Evolutionary conservation across 2,329 filamentous ascomycete species (phyloP).

Genomic region (Penicillium sp.): DNA sequence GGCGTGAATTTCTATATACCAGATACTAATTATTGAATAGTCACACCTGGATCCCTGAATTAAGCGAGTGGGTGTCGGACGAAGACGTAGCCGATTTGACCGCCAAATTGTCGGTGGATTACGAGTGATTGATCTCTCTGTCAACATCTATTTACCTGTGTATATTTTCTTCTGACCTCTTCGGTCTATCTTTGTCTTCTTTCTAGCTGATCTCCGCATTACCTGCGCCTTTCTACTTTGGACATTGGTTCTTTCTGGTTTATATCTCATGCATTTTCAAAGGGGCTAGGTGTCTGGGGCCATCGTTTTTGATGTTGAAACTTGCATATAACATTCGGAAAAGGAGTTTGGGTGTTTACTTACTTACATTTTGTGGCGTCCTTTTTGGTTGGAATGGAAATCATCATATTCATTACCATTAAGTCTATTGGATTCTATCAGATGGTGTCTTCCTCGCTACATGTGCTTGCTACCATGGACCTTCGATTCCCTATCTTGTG

Average conservation of each 20-base stretch:
- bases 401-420: neutral
- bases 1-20: neutral
- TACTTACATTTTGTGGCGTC: constrained; percentile 1
- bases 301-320: neutral
- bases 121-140: constrained; percentile 14
- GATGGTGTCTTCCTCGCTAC: neutral
- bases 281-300: neutral
- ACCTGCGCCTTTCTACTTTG: neutral
- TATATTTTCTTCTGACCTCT: constrained; percentile 1
- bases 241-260: neutral
- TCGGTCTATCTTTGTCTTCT: neutral
- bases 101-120: constrained; percentile 7
- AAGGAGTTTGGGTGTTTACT: constrained; percentile 2
- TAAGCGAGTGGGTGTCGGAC: constrained; percentile 40
- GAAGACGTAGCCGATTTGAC: constrained; percentile 19
- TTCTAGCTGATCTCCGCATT: neutral
- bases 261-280: constrained; percentile 2
- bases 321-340: constrained; percentile 1
- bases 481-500: too few species aligned
- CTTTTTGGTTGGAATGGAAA: neutral
- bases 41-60: constrained; percentile 41
- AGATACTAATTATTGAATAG: constrained; percentile 29
- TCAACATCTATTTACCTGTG: neutral
- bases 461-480: too few species aligned
- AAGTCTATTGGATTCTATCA: neutral